Evolutionary conservation across 1,284 basidiomycete species (phyloP), one percentile per base, ranked within the genome.

Genomic region (Leucoagaricus sp.): DNA sequence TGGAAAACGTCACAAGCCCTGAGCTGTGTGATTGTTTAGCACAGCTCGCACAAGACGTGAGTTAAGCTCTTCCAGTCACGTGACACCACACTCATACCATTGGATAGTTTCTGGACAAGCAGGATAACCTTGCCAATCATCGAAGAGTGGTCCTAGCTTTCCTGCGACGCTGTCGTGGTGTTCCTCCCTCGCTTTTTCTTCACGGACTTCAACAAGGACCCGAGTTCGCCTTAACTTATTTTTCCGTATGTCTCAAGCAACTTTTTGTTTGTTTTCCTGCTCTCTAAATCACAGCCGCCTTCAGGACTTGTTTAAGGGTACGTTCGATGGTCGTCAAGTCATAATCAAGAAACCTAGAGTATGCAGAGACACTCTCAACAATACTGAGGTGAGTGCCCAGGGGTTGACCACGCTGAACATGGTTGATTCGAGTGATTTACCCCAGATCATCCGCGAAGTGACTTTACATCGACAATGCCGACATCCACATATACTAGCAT

Each of bases 361-460:
- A 4, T 10, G 19, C 2, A 29, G 23, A 15, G 40, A 53, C 9
- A 21, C 13, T 2, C 40, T 42, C 21, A 9, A 53, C 33, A 45
- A 53, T n/a, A 40, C 38, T 12, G 41, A 53, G 50, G 50, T 44
- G 45, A n/a, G n/a, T n/a, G n/a, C n/a, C n/a, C n/a, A n/a, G n/a
- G n/a, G n/a, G n/a, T n/a, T n/a, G n/a, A n/a, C n/a, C n/a, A n/a
- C n/a, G n/a, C n/a, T n/a, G n/a, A n/a, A n/a, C n/a, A n/a, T n/a
- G n/a, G n/a, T n/a, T n/a, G n/a, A n/a, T n/a, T n/a, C n/a, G n/a
- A 34, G 9, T 50, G 31, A 19, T 25, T n/a, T 44, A 5, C 45
- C 29, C 31, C 23, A 53, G 50, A 44, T 53, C 50, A 25, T 53
- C 21, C 41, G 50, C 17, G 41, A 53, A 7, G 10, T 53, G 9